A percentile compares a stretch with the other conserved stretches of the same genome.
These are phyloP conservation scores for Microcyclosporella mali DNA, from an alignment of 2,329 filamentous ascomycete species.

Conservation along the genomic window DNA sequence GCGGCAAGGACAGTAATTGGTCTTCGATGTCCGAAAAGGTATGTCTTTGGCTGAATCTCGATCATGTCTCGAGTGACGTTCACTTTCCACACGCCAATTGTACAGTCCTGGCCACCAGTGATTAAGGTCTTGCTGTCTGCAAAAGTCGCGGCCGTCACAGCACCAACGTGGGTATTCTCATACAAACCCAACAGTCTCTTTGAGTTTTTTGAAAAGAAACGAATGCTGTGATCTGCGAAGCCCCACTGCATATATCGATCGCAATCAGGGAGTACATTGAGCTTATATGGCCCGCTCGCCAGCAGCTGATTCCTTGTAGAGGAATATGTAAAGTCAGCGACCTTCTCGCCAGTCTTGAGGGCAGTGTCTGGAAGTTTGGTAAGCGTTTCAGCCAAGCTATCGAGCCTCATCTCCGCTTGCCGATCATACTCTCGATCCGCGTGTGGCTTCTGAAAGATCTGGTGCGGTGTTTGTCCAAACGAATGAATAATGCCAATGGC, in stretches of 20 bases:
- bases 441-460: conserved; percentile 81
- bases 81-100: conserved; percentile 77
- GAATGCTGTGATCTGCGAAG: conserved; percentile 84
- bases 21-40: conserved; percentile 83
- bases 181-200: conserved; percentile 80
- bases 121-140: conserved; percentile 86
- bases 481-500: conserved; percentile 97
- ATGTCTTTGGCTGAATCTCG: conserved; percentile 71
- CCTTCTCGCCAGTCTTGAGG: conserved; percentile 68
- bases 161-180: conserved; percentile 88
- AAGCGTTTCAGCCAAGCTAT: conserved; percentile 69
- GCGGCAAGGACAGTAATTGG: conserved; percentile 77
- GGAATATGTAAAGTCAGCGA: conserved; percentile 72
- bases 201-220: conserved; percentile 81
- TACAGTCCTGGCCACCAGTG: conserved; percentile 87
- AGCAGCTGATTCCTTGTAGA: conserved; percentile 75
- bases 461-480: conserved; percentile 94
- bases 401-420: conserved; percentile 60
- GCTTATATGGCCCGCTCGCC: conserved; percentile 73
- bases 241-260: conserved; percentile 96
- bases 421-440: conserved; percentile 60
- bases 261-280: conserved; percentile 79
- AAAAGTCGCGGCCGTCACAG: conserved; percentile 76
- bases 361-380: conserved; percentile 73
- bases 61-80: conserved; percentile 56